Percentiles rank a stretch among this genome's conserved stretches.
Conservation (phyloP, 352 stramenopile species). For the Peronospora farinosa region DNA sequence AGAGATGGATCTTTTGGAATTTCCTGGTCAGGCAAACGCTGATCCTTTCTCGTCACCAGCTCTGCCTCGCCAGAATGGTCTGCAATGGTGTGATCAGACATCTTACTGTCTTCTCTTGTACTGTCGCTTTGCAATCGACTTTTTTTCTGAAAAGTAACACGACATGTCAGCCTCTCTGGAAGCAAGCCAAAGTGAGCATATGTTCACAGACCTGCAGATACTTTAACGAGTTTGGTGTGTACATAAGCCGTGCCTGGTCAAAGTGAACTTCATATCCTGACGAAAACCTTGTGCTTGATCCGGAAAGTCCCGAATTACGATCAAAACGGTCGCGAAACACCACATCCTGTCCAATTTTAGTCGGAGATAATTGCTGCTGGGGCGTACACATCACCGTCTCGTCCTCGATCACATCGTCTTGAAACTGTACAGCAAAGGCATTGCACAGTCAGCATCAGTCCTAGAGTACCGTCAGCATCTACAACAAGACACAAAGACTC, state of each 20-base stretch:
- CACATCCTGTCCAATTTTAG: conserved; percentile 11
- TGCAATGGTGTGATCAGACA: conserved; percentile 5
- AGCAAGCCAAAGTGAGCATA: background rate
- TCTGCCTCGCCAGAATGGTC: conserved; percentile 28
- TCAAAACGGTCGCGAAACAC: conserved; percentile 22
- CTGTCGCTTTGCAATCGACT: conserved; percentile 12
- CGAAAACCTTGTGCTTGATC: conserved; percentile 46
- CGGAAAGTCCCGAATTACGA: conserved; percentile 26
- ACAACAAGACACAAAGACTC: background rate
- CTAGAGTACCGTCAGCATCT: background rate
- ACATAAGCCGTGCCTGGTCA: conserved; percentile 39
- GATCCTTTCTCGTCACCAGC: conserved; percentile 9
- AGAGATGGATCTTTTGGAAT: conserved; percentile 22
- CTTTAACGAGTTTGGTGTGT: conserved; percentile 68
- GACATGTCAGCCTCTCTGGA: conserved; percentile 2
- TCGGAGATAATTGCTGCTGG: conserved; percentile 17
- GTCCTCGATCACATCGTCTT: conserved; percentile 1
- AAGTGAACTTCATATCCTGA: conserved; percentile 69
- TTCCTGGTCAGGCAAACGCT: conserved; percentile 13
- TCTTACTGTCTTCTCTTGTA: background rate
- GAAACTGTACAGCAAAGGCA: conserved; percentile 16
- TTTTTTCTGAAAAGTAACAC: conserved; percentile 22
- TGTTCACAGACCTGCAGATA: conserved; percentile 47
- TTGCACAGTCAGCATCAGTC: background rate
- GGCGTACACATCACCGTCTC: conserved; percentile 7